Evolutionary conservation across 495 filamentous ascomycete genomes (phyloP), one percentile per base, ranked within the genome.

Genomic region (Lasiosphaeria miniovina): DNA sequence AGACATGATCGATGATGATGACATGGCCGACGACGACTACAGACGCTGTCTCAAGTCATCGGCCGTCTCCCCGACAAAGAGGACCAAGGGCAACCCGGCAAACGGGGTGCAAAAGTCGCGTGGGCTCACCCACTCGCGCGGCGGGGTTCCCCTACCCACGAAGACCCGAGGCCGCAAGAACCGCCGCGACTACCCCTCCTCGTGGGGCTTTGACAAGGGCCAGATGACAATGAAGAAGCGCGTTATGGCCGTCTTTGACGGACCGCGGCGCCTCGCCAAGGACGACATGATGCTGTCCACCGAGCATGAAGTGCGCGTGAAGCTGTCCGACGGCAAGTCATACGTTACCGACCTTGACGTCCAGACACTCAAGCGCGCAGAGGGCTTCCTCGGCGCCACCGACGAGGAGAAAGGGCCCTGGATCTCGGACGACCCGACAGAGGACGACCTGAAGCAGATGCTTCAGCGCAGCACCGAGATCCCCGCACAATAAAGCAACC

Each of bases 241-340:
- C 17, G 92, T 96, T 12, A 77, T 98, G 59, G 89, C 90, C 63
- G 91, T 96, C 15, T 99, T 95, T 62, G 92, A 98, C 67, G 95
- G 95, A 3, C 83, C 81, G 11, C 84, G 93, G 55, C 85, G 93
- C 7, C 81, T 99, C 59, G 93, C 89, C 82, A 97, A 97, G 77
- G 95, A 99, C 71, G 95, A 98, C 78, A 96, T 98, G 94, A 94
- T 96, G 91, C 87, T 99, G 45, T 90, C 91, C 66, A 89, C 88
- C 32, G 91, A 96, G 64, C 94, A 92, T 65, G 95, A 99, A 74
- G 91, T 98, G 54, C 91, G 92, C 64, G 75, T 96, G 69, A 85
- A 82, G 73, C 84, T 96, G 17, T 81, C 80, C 34, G 84, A 84
- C 61, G 86, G 85, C 61, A 86, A 85, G 46, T 82, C 83, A 6